Conservation (phyloP, 2,329 filamentous ascomycete genomes). For the Claviceps arundinis region DNA sequence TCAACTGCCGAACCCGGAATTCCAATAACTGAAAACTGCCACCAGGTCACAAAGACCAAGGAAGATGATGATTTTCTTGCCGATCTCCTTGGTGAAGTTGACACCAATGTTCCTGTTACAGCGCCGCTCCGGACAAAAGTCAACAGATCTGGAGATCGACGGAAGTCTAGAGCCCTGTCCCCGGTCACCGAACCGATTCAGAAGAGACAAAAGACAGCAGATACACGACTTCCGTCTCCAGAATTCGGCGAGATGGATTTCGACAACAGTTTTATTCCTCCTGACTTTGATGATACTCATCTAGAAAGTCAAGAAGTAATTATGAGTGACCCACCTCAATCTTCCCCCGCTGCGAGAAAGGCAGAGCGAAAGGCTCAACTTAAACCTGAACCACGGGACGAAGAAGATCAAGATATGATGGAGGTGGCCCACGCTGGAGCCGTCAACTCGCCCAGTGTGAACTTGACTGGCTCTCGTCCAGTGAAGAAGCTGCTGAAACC, state of each 20-base stretch:
- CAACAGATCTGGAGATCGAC: conserved; percentile 61
- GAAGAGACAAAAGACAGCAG: conserved; percentile 45
- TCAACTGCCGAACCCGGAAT: not conserved
- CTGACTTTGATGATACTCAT: conserved; percentile 52
- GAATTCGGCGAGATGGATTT: conserved; percentile 30
- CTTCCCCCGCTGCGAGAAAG: conserved; percentile 72
- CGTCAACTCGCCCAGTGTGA: conserved; percentile 58
- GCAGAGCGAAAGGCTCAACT: conserved; percentile 54
- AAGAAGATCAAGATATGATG: conserved; percentile 73
- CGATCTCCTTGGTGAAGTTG: conserved; percentile 74
- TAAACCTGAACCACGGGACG: conserved; percentile 41
- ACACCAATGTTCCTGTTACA: conserved; percentile 51
- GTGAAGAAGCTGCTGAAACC: conserved; percentile 62
- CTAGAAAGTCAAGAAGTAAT: conserved; percentile 31
- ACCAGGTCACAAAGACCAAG: conserved; percentile 60
- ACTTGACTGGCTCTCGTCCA: conserved; percentile 63
- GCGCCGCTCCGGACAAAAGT: conserved; percentile 45
- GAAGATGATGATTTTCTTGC: conserved; percentile 83
- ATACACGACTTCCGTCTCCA: conserved; percentile 34
- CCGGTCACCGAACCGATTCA: conserved; percentile 45
- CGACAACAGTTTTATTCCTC: conserved; percentile 42
- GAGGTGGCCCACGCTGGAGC: conserved; percentile 69
- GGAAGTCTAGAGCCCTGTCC: conserved; percentile 69
- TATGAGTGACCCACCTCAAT: conserved; percentile 80
- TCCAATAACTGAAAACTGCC: not conserved